Base-by-base conservation (phyloP, 2,329 filamentous ascomycete species). In the Sphaceloma murrayae region DNA sequence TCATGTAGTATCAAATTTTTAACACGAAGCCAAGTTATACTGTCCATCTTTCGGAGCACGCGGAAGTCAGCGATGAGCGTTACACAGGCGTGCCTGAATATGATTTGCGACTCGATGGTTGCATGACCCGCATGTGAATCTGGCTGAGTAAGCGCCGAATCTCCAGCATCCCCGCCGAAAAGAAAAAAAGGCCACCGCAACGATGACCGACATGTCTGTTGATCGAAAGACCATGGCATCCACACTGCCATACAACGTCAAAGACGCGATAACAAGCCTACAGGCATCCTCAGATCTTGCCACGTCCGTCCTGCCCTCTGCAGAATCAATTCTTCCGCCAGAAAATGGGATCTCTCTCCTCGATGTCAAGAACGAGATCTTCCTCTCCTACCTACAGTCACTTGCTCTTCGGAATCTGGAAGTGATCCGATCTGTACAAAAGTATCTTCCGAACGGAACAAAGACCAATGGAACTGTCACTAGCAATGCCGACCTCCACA, bases 361-460 rank as follows among this genome's bases (percentile, higher is more conserved):
- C 56, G 87, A 96, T 59, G 79, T 85, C 52, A 98, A 98, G 68
- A 96, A 93, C 65, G 91, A 98, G 60, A 74, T 98, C n/a, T 78
- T 98, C 13, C 78, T 98, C 29, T 89, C 89, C 3, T 98, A 98
- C 64, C 72, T 98, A 0, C 89, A 98, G 57, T 93, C 94, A 56
- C 77, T 96, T 3, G 85, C 91, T 33, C 64, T 96, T 14, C 78
- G 85, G 47, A 77, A 78, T 58, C 43, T 62, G 49, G 58, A 55
- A 34, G 57, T 62, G 10, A 59, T 63, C 3, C 52, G 60, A 9
- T 57, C 53, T 54, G 53, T 66, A 53, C 55, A 62, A 52, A 53
- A 49, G 11, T 54, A 61, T 2, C 55, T 56, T 14, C 46, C 50
- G 13, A 57, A 67, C 38, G 54, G 57, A 5, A 59, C 68, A 1